These are phyloP conservation scores for Venturia oleaginea DNA, from an alignment of 2,329 filamentous ascomycete species.

Conservation along the genomic window DNA sequence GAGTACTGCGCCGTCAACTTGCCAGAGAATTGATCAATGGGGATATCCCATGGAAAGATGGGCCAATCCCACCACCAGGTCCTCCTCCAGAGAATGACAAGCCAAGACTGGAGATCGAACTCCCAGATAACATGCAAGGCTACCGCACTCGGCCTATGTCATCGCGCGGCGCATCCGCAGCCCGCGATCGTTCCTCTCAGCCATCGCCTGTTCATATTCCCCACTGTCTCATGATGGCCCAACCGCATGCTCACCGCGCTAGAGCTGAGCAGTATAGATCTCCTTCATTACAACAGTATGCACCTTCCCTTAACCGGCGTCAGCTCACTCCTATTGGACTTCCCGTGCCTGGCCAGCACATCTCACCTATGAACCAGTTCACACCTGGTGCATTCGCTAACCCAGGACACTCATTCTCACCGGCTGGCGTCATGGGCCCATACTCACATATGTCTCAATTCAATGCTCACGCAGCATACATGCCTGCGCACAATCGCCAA, in stretches of 20 bases:
- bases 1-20: neutral
- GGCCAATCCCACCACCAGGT: neutral
- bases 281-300: neutral
- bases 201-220: neutral
- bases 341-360: neutral
- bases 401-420: neutral
- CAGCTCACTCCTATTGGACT: neutral
- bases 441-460: neutral
- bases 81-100: neutral
- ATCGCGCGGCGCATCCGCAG: neutral
- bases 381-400: neutral
- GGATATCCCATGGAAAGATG: neutral
- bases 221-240: neutral
- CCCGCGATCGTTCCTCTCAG: neutral
- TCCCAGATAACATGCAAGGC: neutral
- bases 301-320: neutral
- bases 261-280: neutral
- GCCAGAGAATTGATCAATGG: neutral
- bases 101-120: neutral
- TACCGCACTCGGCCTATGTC: neutral
- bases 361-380: neutral
- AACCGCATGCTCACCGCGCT: neutral
- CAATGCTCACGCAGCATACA: neutral
- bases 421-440: neutral
- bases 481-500: neutral